phyloP scores from a whole-genome alignment of 352 stramenopile species.

The Thalassiosira ordinaria region DNA sequence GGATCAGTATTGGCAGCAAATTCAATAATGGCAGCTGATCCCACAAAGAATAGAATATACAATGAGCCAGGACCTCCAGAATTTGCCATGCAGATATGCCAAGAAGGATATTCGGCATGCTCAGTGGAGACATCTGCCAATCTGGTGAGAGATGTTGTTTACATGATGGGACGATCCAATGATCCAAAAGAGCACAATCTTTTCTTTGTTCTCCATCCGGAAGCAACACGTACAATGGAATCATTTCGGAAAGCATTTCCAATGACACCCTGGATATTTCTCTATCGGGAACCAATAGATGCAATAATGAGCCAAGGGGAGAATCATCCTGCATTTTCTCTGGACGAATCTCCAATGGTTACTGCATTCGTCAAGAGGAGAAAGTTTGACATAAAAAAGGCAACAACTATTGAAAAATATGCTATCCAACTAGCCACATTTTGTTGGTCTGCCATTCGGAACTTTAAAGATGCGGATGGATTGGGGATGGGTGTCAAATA shows the following conservation, averaged over 20 bases:
- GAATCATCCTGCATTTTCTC: slow-evolving; percentile 20
- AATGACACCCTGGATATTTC: slow-evolving; percentile 86
- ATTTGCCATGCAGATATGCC: slow-evolving; percentile 53
- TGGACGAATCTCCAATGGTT: slow-evolving; percentile 36
- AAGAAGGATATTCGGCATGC: slow-evolving; percentile 57
- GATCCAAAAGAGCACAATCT: slow-evolving; percentile 75
- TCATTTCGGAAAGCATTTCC: slow-evolving; percentile 81
- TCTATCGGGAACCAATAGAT: slow-evolving; percentile 87
- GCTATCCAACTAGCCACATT: slow-evolving; percentile 85
- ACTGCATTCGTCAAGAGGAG: slow-evolving; percentile 23
- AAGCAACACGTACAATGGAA: slow-evolving; percentile 84
- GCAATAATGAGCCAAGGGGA: slow-evolving; percentile 86
- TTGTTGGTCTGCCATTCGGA: slow-evolving; percentile 63
- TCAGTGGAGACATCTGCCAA: slow-evolving; percentile 26
- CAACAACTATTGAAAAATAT: slow-evolving; percentile 75
- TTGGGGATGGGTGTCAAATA: slow-evolving; percentile 74
- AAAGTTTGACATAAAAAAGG: slow-evolving; percentile 13
- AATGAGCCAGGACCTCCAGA: slow-evolving; percentile 64
- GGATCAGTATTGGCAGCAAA: slow-evolving; percentile 88
- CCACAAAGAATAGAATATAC: slow-evolving; percentile 69
- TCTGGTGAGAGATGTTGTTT: slow-evolving; percentile 84
- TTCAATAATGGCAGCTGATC: slow-evolving; percentile 78
- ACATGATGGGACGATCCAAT: slow-evolving; percentile 84
- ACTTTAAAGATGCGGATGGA: slow-evolving; percentile 54
- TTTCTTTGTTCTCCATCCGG: slow-evolving; percentile 82